Percentiles rank a stretch among this genome's conserved stretches.
Conservation (phyloP, 257 asterid species). For the Nicotiana tomentosiformis region DNA sequence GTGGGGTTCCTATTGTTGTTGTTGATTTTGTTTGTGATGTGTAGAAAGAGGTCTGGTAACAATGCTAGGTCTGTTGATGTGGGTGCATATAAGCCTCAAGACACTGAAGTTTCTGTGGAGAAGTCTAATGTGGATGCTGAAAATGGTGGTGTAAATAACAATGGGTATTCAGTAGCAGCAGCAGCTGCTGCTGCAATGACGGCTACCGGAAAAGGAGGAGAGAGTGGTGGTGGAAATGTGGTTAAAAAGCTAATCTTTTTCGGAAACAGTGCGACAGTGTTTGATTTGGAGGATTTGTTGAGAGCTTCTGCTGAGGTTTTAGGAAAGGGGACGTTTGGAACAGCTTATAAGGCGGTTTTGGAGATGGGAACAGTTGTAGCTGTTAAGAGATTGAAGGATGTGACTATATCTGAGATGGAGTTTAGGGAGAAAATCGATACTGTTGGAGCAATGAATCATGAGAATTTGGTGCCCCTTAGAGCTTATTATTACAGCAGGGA, state of each 20-base stretch:
- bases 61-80: constrained; percentile 49
- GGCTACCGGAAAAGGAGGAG: constrained; percentile 21
- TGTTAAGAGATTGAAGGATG: constrained; percentile 41
- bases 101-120: constrained; percentile 28
- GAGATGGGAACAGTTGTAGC: constrained; percentile 34
- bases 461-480: constrained; percentile 35
- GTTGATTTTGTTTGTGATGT: constrained; percentile 43
- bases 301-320: constrained; percentile 44
- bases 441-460: constrained; percentile 34
- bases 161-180: constrained; percentile 32
- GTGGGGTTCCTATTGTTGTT: constrained; percentile 44
- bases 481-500: constrained; percentile 46
- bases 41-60: constrained; percentile 56
- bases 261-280: constrained; percentile 16
- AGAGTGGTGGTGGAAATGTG: constrained; percentile 18
- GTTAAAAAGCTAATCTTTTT: constrained; percentile 30
- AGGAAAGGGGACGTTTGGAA: constrained; percentile 42
- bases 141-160: constrained; percentile 28
- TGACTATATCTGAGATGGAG: constrained; percentile 27
- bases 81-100: constrained; percentile 46
- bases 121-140: constrained; percentile 39
- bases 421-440: constrained; percentile 32
- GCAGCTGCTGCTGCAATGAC: constrained; percentile 38
- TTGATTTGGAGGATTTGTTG: constrained; percentile 40
- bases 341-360: constrained; percentile 37